Percentiles rank a stretch among this genome's conserved stretches.
Evolutionary conservation across 257 asterid species (phyloP).

Genomic region (Misopates orontium): DNA sequence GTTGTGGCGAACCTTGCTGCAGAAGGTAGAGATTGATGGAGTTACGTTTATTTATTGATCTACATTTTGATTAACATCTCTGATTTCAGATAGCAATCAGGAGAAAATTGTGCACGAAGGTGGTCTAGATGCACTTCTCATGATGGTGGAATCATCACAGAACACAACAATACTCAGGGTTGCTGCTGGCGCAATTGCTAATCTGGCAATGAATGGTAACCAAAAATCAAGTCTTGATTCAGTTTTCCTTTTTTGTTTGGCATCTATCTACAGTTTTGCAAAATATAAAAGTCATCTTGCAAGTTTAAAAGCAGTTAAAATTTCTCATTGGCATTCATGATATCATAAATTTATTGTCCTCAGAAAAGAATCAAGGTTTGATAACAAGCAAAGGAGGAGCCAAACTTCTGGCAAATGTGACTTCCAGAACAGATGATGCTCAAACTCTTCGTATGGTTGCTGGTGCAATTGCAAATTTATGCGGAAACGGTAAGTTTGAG

Average conservation of each 20-base stretch:
- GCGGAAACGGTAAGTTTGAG: conserved; percentile 76
- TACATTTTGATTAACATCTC: too few relatives aligned
- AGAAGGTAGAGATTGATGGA: conserved; percentile 55
- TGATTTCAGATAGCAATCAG: conserved; percentile 75
- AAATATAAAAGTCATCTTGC: conserved; percentile 7
- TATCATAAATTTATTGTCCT: neutral
- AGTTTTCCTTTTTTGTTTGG: conserved; percentile 14
- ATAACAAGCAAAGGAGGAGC: conserved; percentile 78
- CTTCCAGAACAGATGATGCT: conserved; percentile 69
- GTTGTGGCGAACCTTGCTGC: conserved; percentile 98
- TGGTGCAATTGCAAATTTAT: conserved; percentile 92
- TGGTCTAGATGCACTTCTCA: conserved; percentile 81
- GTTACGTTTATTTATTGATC: too few relatives aligned
- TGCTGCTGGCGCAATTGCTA: conserved; percentile 97
- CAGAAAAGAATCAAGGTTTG: conserved; percentile 76
- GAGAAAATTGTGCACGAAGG: conserved; percentile 86
- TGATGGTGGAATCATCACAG: conserved; percentile 73
- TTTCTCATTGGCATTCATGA: neutral
- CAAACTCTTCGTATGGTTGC: conserved; percentile 95
- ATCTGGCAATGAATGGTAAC: conserved; percentile 93
- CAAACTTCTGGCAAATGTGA: conserved; percentile 65
- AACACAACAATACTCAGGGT: conserved; percentile 80
- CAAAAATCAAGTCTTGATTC: conserved; percentile 6
- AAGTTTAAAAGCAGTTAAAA: neutral
- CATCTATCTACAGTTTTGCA: conserved; percentile 1